Conservation (phyloP, 768 basidiomycete species). For the Leccinum rimulosum region DNA sequence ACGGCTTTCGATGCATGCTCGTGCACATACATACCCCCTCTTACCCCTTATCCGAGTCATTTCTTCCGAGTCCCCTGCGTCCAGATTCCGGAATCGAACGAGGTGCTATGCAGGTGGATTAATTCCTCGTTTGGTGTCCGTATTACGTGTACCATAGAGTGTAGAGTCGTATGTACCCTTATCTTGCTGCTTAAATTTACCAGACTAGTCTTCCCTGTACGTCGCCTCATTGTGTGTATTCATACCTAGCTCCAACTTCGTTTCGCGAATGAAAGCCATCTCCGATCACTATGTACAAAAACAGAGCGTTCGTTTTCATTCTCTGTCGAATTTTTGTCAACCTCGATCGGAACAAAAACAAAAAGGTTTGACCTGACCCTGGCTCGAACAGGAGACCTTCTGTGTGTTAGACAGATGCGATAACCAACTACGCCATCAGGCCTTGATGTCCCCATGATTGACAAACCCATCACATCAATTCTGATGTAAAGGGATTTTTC, state of each 20-base stretch:
- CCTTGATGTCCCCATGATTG: slow-evolving; percentile 1
- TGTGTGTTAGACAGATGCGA: slow-evolving; percentile 82
- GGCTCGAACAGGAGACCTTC: slow-evolving; percentile 71
- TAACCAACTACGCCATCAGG: slow-evolving; percentile 54
- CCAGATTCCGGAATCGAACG: slow-evolving; percentile 4
- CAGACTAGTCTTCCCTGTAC: too few species aligned
- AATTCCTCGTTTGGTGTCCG: not conserved
- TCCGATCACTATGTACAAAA: too few species aligned
- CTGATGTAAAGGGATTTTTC: not conserved
- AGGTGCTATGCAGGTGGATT: not conserved
- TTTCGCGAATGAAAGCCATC: too few species aligned
- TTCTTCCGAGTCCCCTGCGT: not conserved
- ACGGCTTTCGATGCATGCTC: not conserved
- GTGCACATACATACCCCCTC: not conserved
- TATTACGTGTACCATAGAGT: slow-evolving; percentile 21
- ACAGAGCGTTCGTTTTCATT: not conserved
- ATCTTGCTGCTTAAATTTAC: slow-evolving; percentile 15
- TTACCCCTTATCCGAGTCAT: not conserved
- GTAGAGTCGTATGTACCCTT: slow-evolving; percentile 24
- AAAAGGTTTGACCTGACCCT: slow-evolving; percentile 39
- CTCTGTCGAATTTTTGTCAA: too few species aligned
- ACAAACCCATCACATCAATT: not conserved
- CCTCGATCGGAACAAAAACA: not conserved
- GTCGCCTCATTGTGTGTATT: too few species aligned
- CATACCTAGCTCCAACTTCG: too few species aligned